Conservation (phyloP, 2,329 filamentous ascomycete genomes). For the Proliferodiscus dingleyae region DNA sequence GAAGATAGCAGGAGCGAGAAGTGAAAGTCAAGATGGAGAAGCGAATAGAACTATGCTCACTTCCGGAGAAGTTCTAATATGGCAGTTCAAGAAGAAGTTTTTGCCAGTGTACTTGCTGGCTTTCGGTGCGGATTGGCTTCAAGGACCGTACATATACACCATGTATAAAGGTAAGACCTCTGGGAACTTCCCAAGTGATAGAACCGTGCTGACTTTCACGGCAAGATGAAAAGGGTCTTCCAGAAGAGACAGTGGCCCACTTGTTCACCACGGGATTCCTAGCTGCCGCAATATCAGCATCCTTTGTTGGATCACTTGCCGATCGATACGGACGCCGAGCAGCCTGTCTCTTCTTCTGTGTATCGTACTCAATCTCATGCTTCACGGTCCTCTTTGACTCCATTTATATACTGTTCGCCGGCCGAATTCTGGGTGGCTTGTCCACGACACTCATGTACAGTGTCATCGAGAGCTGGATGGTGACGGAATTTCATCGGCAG, state of each 20-base stretch:
- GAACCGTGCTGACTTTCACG: not conserved
- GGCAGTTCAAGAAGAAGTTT: conserved; percentile 29
- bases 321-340: conserved; percentile 34
- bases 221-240: conserved; percentile 18
- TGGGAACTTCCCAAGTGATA: not conserved
- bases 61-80: conserved; percentile 9
- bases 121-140: conserved; percentile 47
- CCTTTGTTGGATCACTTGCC: conserved; percentile 20
- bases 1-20: not conserved
- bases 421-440: conserved; percentile 49
- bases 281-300: conserved; percentile 20
- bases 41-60: not conserved
- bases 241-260: conserved; percentile 20
- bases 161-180: conserved; percentile 20
- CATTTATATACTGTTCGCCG: conserved; percentile 42
- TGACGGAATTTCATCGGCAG: conserved; percentile 48
- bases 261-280: conserved; percentile 24
- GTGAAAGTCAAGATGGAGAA: not conserved
- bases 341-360: conserved; percentile 50
- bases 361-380: conserved; percentile 46
- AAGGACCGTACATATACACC: conserved; percentile 30
- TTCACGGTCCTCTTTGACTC: conserved; percentile 42
- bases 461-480: conserved; percentile 58
- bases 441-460: conserved; percentile 53
- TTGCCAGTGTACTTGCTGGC: conserved; percentile 41